Base-by-base conservation (phyloP, 257 asterid genomes). In the Plectranthus barbatus region DNA sequence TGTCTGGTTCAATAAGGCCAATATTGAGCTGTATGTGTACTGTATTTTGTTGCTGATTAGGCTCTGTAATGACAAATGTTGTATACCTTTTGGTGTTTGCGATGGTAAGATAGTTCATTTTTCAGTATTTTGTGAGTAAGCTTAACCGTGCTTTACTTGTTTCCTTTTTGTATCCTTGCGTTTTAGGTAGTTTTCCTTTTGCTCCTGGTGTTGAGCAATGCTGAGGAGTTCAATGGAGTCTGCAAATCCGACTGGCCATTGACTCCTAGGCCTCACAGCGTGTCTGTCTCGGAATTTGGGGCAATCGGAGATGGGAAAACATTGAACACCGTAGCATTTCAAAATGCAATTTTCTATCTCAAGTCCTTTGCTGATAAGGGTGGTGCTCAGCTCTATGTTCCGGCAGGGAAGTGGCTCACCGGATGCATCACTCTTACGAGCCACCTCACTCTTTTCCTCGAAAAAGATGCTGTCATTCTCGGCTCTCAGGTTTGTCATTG, bases 221-320 rank as follows among this genome's bases (percentile, higher is more conserved):
- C 65, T 6, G 55, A 78, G 56, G 84, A 75, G 47, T 72, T 63
- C 60, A 64, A 80, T 10, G 97, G 90, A 48, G 94, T 81, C 42
- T 93, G 99, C 83, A 66, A 81, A 77, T 82, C 78, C 1, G 51
- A 76, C 33, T 76, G 73, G 83, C 92, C 95, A 21, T 77, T 87
- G 71, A 81, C 83, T 21, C 97, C 99, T 0, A 73, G 99, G 41
- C 99, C 99, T 15, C 99, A 93, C 83, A 93, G 99, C n/a, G 99
- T 79, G 6, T 93, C 99, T 0, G 97, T 93, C 24, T 23, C 83
- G 15, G 99, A 93, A 68, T 93, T 93, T 68, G 99, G 97, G 34
- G 99, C 99, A 0, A 84, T 90, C 42, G 99, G 97, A 26, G 97
- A 90, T 53, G 99, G 99, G 34, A 87, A 90, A 59, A 84, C 97